Base-by-base conservation (phyloP, 345 rosid species). In the Syzygium jambos region DNA sequence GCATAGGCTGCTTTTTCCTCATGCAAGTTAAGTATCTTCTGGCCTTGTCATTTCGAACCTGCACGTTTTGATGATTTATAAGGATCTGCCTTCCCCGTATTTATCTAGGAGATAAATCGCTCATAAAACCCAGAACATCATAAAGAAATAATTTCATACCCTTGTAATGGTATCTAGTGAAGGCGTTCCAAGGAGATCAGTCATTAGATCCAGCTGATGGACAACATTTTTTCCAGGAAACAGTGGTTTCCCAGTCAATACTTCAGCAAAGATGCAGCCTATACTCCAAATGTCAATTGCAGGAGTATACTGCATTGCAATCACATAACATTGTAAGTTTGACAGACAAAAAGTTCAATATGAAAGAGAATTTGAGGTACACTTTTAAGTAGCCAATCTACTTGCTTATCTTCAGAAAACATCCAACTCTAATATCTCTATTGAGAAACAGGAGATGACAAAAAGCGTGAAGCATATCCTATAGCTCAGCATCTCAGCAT, bases 211-310 rank as follows among this genome's bases (percentile, higher is more conserved):
- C 83, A 97, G 93, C 93, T 96, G 99, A 88, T 96, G 99, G 87
- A 95, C 98, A n/a, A 96, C 98, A 90, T 97, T 96, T 91, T 97
- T 97, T 27, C 99, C 98, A 87, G 99, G 98, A 91, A 96, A 97
- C 85, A 97, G 92, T 21, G 98, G 99, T 86, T 93, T 95, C 87
- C 99, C 98, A 21, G 93, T 94, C 88, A 96, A 90, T 78, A 97
- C 98, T 89, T 97, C 99, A 29, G 98, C 99, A 87, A 97, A 97
- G 90, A 97, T 97, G 93, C 98, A 96, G 85, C 99, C 98, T 90
- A 97, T 97, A 89, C 99, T 94, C 99, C 99, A 97, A 86, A 97
- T 93, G 89, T 97, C 99, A 88, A 97, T 96, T 85, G 99, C 98
- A 27, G 99, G 98, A 51, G 99, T 97, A 91, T 97, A 97, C 99